These are phyloP conservation scores for Fusarium odoratissimum DNA, from an alignment of 2,329 filamentous ascomycete genomes.

Conservation along the genomic window DNA sequence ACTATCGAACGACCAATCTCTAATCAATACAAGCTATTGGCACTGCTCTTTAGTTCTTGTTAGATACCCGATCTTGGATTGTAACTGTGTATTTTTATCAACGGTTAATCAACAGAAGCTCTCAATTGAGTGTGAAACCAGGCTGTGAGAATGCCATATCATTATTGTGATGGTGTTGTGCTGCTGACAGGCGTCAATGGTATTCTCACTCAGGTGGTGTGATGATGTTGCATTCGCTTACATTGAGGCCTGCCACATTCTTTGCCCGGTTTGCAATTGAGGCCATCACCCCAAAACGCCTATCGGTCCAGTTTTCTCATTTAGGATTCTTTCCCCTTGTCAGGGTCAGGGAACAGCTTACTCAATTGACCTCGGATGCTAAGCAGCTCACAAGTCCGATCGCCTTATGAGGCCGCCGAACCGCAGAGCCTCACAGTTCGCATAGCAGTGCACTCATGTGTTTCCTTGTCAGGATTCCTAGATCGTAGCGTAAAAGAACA, in stretches of 20 bases:
- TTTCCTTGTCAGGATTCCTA: not conserved
- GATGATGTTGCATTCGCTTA: not conserved
- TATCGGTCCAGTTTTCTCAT: not conserved
- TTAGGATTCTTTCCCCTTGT: not conserved
- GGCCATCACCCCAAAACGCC: not conserved
- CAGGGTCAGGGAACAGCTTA: not conserved
- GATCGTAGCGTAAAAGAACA: rapidly evolving
- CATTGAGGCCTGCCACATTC: not conserved
- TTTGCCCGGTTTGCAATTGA: not conserved
- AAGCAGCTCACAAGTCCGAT: not conserved
- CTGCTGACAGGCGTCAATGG: not conserved
- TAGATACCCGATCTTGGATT: too few relatives aligned
- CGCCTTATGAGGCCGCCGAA: not conserved
- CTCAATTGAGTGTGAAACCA: not conserved
- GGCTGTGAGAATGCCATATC: not conserved
- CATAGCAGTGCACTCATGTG: not conserved
- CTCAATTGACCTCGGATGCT: too few relatives aligned
- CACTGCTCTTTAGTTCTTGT: too few relatives aligned
- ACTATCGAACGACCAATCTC: too few relatives aligned
- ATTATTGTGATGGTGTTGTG: not conserved
- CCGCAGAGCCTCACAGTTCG: constrained; percentile 8
- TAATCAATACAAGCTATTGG: too few relatives aligned
- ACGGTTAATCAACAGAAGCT: not conserved
- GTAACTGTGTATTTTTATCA: too few relatives aligned
- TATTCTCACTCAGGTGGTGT: not conserved